Base-by-base conservation (phyloP, 352 stramenopile species). In the Globisporangium iwayamae region DNA sequence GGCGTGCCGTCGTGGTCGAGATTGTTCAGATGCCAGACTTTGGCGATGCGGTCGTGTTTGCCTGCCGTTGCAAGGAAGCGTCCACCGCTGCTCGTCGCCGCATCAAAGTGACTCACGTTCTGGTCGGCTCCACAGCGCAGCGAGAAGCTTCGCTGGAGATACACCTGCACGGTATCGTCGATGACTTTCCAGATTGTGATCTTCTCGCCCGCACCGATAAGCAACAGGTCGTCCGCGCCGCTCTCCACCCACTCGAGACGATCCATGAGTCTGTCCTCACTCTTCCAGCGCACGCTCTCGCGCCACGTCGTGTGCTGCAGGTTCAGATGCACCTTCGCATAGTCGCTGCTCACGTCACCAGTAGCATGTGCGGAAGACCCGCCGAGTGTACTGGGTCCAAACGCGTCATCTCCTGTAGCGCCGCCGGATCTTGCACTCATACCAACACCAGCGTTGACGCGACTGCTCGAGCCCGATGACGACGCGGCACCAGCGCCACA, bases 131-230 rank as follows among this genome's bases (percentile, higher is more conserved):
- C 54, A 14, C 45, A 57, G 11, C 63, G 68, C 32, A 92, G 41
- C 0, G 60, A 66, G 10, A 96, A 87, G 67, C 74, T 88, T 10
- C 83, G 77, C 64, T 94, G 86, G 36, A 91, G 63, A 66, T 93
- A 93, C 57, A 93, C 73, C 25, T 89, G 75, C 28, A 88, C 87
- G 0, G 82, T 78, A 57, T 96, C 87, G 48, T 94, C 78, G 11
- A 93, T 79, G 9, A 96, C 41, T 65, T 93, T 94, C 85, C 85
- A 96, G 46, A 91, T 78, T 20, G 81, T 87, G 47, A 96, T 60
- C 62, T 87, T 86, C 52, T 89, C 79, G 8, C 82, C 87, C 2
- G 70, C 81, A 34, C 80, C 87, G 11, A 87, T 55, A 41, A 94
- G 64, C n/a, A 87, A 70, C 14, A 94, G 73, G 43, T 93, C 56